These are phyloP conservation scores for Pseudogymnoascus sp. DNA, from an alignment of 2,329 filamentous ascomycete genomes.

Conservation along the genomic window DNA sequence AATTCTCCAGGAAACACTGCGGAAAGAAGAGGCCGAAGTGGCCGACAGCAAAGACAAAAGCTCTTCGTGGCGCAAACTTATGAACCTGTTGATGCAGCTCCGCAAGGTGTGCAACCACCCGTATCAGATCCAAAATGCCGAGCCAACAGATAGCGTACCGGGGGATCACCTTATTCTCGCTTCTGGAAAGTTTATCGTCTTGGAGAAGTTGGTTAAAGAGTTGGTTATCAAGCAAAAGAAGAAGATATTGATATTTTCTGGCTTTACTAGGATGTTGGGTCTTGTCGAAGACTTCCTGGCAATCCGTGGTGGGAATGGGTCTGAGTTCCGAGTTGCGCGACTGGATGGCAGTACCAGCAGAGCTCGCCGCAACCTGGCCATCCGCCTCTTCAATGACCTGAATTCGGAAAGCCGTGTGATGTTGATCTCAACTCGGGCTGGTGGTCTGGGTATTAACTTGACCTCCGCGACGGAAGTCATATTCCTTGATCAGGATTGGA, in stretches of 20 bases:
- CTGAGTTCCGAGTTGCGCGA: slow-evolving; percentile 64
- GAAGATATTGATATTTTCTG: slow-evolving; percentile 89
- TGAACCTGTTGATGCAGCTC: slow-evolving; percentile 91
- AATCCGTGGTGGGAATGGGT: slow-evolving; percentile 39
- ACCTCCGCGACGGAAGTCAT: slow-evolving; percentile 95
- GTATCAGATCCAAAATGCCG: slow-evolving; percentile 34
- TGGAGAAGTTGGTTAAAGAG: slow-evolving; percentile 79
- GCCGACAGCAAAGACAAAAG: slow-evolving; percentile 18
- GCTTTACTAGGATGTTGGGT: slow-evolving; percentile 81
- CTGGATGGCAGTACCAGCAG: slow-evolving; percentile 75
- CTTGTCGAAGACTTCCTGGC: slow-evolving; percentile 82
- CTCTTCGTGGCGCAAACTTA: slow-evolving; percentile 48
- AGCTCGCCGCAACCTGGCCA: slow-evolving; percentile 82
- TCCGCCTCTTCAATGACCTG: slow-evolving; percentile 86
- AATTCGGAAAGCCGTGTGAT: slow-evolving; percentile 79
- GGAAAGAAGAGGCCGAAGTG: slow-evolving; percentile 21
- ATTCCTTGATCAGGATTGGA: slow-evolving; percentile 95
- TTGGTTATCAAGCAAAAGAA: slow-evolving; percentile 55
- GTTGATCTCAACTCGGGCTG: slow-evolving; percentile 83
- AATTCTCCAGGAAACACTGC: slow-evolving; percentile 35
- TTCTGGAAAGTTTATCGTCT: slow-evolving; percentile 74
- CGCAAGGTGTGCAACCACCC: slow-evolving; percentile 92
- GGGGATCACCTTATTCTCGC: slow-evolving; percentile 81
- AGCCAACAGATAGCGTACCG: slow-evolving; percentile 45
- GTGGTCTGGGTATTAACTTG: slow-evolving; percentile 93